phyloP scores from a whole-genome alignment of 1,284 basidiomycete species.

The Ustilago trichophora region DNA sequence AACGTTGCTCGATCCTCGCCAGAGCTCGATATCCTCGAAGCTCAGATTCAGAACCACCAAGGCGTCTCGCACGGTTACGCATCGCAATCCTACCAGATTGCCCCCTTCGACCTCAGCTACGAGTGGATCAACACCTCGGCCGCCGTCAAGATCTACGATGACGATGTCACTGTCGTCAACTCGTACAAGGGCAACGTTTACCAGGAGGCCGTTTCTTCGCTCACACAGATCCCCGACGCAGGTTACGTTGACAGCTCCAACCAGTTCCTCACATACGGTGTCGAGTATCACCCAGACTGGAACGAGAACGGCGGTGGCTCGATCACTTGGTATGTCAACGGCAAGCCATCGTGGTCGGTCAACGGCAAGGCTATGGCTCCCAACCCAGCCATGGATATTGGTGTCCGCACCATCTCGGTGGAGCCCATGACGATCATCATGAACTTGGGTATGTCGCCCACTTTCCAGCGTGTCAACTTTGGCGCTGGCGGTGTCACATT shows the following conservation, averaged over 20 bases:
- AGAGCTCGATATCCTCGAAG: conserved; percentile 66
- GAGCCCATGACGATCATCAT: conserved; percentile 64
- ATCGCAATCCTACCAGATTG: conserved; percentile 64
- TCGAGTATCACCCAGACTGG: conserved; percentile 65
- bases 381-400: conserved; percentile 45
- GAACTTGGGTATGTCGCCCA: conserved; percentile 60
- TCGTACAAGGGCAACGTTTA: conserved; percentile 59
- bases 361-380: conserved; percentile 40
- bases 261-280: conserved; percentile 53
- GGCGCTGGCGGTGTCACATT: conserved; percentile 41
- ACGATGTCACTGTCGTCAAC: conserved; percentile 50
- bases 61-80: conserved; percentile 53
- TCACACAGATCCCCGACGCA: conserved; percentile 55
- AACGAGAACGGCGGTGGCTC: conserved; percentile 55
- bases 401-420: conserved; percentile 51
- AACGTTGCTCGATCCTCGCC: conserved; percentile 65
- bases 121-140: conserved; percentile 50
- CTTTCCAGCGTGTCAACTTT: conserved; percentile 61
- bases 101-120: conserved; percentile 62
- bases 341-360: conserved; percentile 60
- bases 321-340: conserved; percentile 60
- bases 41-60: conserved; percentile 70
- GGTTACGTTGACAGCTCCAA: conserved; percentile 46
- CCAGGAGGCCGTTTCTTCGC: conserved; percentile 65
- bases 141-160: conserved; percentile 46